A percentile compares a stretch with the other conserved stretches of the same genome.
phyloP scores from a whole-genome alignment of 2,329 filamentous ascomycete genomes.

The Pyrenophora tritici-repentis region DNA sequence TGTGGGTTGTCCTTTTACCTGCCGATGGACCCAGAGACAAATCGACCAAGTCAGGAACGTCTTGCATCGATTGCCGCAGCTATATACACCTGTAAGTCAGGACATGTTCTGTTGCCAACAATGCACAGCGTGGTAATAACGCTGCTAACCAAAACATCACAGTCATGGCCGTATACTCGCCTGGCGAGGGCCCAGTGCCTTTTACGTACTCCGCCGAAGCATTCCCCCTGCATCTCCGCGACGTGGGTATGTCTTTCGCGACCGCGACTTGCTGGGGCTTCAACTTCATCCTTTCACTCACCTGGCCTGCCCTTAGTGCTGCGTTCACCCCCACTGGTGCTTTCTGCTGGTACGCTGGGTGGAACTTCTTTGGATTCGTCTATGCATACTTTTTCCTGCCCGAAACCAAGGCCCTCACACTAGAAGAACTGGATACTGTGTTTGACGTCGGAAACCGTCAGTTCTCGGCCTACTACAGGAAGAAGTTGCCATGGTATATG shows the following conservation, averaged over 20 bases:
- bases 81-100: conserved; percentile 10
- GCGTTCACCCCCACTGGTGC: conserved; percentile 58
- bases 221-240: conserved; percentile 53
- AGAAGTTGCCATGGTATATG: conserved; percentile 46
- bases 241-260: conserved; percentile 49
- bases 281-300: conserved; percentile 59
- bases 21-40: conserved; percentile 17
- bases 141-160: neutral
- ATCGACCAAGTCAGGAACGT: conserved; percentile 22
- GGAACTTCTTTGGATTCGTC: conserved; percentile 60
- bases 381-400: conserved; percentile 39
- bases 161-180: conserved; percentile 53
- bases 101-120: too few relatives aligned
- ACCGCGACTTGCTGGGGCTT: conserved; percentile 64
- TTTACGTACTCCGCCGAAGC: conserved; percentile 51
- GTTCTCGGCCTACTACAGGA: conserved; percentile 30
- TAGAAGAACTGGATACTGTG: conserved; percentile 39
- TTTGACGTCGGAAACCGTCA: conserved; percentile 38
- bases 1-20: conserved; percentile 39
- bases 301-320: conserved; percentile 57
- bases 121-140: neutral
- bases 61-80: conserved; percentile 43
- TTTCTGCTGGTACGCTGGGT: conserved; percentile 62
- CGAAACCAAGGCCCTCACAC: conserved; percentile 38
- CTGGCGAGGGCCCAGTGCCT: conserved; percentile 38